A percentile compares a stretch with the other conserved stretches of the same genome.
phyloP scores from a whole-genome alignment of 805 yeast genomes.

The Barnettozyma populi region DNA sequence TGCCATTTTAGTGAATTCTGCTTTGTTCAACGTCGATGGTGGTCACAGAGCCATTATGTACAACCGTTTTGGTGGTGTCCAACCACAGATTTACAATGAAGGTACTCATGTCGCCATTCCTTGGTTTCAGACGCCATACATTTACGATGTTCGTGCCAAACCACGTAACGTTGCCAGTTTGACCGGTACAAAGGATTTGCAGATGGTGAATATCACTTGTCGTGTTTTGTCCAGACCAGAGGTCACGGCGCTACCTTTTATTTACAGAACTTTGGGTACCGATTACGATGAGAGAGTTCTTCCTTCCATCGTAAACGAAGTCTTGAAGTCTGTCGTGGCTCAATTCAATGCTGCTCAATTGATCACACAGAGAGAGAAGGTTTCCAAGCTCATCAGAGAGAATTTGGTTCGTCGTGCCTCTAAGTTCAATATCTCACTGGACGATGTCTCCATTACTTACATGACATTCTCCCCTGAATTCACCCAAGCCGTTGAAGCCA shows the following conservation, averaged over 20 bases:
- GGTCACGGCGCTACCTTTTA: constrained; percentile 67
- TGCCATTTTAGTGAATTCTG: constrained; percentile 44
- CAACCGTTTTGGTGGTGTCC: constrained; percentile 81
- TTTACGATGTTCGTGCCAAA: constrained; percentile 93
- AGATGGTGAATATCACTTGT: constrained; percentile 99
- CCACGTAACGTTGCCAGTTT: constrained; percentile 94
- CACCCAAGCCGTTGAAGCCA: constrained; percentile 95
- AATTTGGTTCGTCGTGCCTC: constrained; percentile 86
- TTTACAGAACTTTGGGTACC: constrained; percentile 86
- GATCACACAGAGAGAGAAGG: constrained; percentile 98
- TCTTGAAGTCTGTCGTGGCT: constrained; percentile 92
- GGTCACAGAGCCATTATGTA: constrained; percentile 97
- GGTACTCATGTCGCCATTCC: constrained; percentile 95
- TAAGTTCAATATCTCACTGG: constrained; percentile 80
- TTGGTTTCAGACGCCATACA: constrained; percentile 88
- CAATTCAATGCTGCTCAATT: constrained; percentile 98
- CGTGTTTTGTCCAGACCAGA: constrained; percentile 92
- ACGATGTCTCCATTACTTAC: constrained; percentile 92
- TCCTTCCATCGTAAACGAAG: constrained; percentile 98
- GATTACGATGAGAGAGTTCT: constrained; percentile 96
- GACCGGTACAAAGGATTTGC: constrained; percentile 97
- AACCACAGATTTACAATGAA: constrained; percentile 76
- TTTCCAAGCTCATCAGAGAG: constrained; percentile 85
- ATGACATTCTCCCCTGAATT: constrained; percentile 99
- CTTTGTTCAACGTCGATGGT: constrained; percentile 89